Evolutionary conservation across 192 early-diverging fungal genomes (phyloP), one percentile per base, ranked within the genome.

Genomic region (Polychytrium aggregatum): DNA sequence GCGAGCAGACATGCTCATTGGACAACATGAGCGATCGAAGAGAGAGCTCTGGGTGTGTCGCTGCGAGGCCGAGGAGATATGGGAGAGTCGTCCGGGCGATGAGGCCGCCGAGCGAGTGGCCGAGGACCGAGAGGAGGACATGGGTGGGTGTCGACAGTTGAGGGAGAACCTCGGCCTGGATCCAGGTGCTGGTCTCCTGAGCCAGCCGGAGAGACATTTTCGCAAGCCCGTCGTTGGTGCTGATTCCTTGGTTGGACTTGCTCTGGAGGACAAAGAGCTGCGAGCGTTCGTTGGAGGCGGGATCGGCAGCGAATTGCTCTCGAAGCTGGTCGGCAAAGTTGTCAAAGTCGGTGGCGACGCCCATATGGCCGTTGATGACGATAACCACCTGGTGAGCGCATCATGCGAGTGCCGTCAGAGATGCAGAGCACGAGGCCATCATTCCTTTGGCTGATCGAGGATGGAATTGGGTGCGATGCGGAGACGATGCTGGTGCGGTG

Each of bases 101-200:
- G 16, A 55, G 46, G 10, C 53, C 53, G n/a, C 53, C 53, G 11
- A 55, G 30, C 8, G 20, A 27, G 28, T 55, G 53, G 11, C 45
- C 53, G n/a, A 55, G 27, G 14, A 55, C 43, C 0, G 53, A 55
- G 20, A 55, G 27, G 30, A 31, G 31, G 16, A 55, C 47, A 0
- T 50, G 1, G n/a, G 17, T 50, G 8, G 9, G 10, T 7, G 28
- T 47, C 21, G 13, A 10, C 27, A 52, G 18, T 11, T 8, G n/a
- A 11, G 37, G 37, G 1, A 52, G 9, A 1, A 52, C 28, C 16
- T 52, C 41, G 8, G 1, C 40, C 13, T 22, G 25, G 16, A 52
- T 24, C 50, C 50, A 52, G 11, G 17, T 17, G 20, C 44, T 41
- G 17, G 30, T 28, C 28, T 52, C 50, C 20, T 40, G 13, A 10